Evolutionary conservation across 2,329 filamentous ascomycete species (phyloP), one percentile per base, ranked within the genome.

Genomic region (Fusarium duplospermum): DNA sequence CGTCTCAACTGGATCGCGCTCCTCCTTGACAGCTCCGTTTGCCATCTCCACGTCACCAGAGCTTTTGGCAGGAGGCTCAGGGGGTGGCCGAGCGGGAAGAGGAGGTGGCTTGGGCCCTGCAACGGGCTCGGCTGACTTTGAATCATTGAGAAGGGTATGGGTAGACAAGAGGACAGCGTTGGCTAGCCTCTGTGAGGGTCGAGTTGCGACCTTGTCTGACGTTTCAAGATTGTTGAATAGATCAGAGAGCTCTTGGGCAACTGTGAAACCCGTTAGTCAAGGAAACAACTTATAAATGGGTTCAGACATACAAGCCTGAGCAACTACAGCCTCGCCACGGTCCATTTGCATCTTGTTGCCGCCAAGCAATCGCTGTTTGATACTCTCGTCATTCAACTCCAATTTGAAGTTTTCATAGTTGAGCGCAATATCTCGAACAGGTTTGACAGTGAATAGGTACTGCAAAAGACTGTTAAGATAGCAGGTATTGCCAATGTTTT

Each of bases 401-500:
- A 96, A 89, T 73, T 92, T 90, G 77, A 92, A 89, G 6, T 90
- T 83, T 29, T 96, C 91, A 74, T 94, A 94, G 59, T 94, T 87
- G 67, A 97, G 86, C 4, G 98, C 91, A 73, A 98, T 89, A 6
- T 96, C 89, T 59, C 96, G 90, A 33, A 98, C 87, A 3, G 94
- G 91, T 70, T 91, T 92, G 64, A 98, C 90, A 0, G 95, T 97
- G 81, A 97, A 98, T 75, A 98, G 93, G 80, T 97, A 98, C 78
- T 99, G 96, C 11, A 99, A 87, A 58, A 99, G 89, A 83, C 96
- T 98, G 85, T 99, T 99, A 64, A 99, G 88, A 79, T 99, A 99
- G 82, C 96, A 99, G 0, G 97, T 99, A 79, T 99, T 99, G 68
- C 96, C 95, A 66, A 98, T 97, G 77, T 98, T 99, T 72, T 92